phyloP scores from a whole-genome alignment of 2,329 filamentous ascomycete genomes.

The Cyphellophora attinorum region DNA sequence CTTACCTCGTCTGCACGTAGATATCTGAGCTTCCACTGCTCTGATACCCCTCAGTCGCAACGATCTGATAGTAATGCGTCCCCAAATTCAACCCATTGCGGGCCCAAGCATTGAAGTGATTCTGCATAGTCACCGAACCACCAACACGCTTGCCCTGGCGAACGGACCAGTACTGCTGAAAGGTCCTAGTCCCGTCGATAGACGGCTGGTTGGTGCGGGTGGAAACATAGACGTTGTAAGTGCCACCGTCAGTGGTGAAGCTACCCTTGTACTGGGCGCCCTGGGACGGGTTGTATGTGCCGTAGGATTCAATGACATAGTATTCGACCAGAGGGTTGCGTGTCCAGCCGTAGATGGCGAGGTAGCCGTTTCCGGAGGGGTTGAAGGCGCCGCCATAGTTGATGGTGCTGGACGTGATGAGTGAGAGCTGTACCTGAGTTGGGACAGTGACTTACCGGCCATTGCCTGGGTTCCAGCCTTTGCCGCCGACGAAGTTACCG shows the following conservation, averaged over 20 bases:
- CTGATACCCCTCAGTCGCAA: constrained; percentile 34
- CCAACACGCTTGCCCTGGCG: constrained; percentile 25
- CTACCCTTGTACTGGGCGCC: constrained; percentile 24
- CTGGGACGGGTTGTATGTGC: constrained; percentile 22
- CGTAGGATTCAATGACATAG: constrained; percentile 28
- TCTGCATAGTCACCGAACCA: constrained; percentile 26
- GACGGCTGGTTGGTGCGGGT: constrained; percentile 29
- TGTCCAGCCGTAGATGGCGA: constrained; percentile 33
- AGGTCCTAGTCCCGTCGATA: constrained; percentile 30
- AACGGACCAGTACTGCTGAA: constrained; percentile 34
- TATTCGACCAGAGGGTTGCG: constrained; percentile 27
- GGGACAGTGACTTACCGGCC: constrained; percentile 29
- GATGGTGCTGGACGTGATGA: constrained; percentile 16
- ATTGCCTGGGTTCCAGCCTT: constrained; percentile 48
- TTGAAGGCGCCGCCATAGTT: constrained; percentile 22
- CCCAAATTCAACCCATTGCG: constrained; percentile 24
- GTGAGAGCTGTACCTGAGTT: not conserved
- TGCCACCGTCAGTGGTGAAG: constrained; percentile 26
- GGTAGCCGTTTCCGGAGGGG: constrained; percentile 24
- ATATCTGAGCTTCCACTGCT: constrained; percentile 29
- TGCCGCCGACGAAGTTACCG: constrained; percentile 49
- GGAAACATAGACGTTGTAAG: constrained; percentile 29
- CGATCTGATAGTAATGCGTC: constrained; percentile 30
- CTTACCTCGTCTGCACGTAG: not conserved
- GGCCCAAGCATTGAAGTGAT: constrained; percentile 29